Conservation (phyloP, 2,329 filamentous ascomycete species). For the Apiospora sp. region DNA sequence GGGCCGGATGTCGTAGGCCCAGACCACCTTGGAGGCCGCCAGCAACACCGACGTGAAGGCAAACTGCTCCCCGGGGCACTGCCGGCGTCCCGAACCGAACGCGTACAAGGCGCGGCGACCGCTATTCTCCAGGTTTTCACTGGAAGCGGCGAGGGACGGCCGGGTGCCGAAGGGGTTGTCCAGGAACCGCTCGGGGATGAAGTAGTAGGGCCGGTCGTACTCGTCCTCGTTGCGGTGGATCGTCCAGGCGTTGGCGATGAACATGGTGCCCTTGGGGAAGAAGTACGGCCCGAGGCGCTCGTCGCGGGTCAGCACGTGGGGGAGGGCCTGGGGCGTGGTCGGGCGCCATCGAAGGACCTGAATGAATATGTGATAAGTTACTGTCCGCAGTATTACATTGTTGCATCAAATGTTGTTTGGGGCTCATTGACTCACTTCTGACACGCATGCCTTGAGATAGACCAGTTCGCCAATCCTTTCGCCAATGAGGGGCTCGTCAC, state of each 20-base stretch:
- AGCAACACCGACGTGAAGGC: slow-evolving; percentile 17
- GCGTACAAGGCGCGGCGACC: background rate
- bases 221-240: slow-evolving; percentile 23
- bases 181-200: slow-evolving; percentile 25
- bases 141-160: background rate
- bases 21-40: slow-evolving; percentile 24
- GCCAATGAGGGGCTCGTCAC: background rate
- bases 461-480: background rate
- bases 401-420: too few relatives aligned
- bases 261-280: slow-evolving; percentile 16
- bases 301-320: slow-evolving; percentile 23
- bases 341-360: background rate
- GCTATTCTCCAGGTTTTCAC: background rate
- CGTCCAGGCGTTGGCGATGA: slow-evolving; percentile 24
- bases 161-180: slow-evolving; percentile 19
- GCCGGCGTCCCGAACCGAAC: slow-evolving; percentile 24
- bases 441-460: slow-evolving; percentile 24
- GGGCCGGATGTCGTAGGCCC: slow-evolving; percentile 23
- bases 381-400: too few relatives aligned
- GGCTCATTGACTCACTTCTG: slow-evolving; percentile 1
- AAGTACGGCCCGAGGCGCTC: background rate
- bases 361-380: background rate
- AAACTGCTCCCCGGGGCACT: slow-evolving; percentile 25
- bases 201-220: slow-evolving; percentile 24
- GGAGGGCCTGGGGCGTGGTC: background rate